These are phyloP conservation scores for Miscanthus lutarioriparius DNA, from an alignment of 176 grass and related monocot genomes.

Conservation along the genomic window DNA sequence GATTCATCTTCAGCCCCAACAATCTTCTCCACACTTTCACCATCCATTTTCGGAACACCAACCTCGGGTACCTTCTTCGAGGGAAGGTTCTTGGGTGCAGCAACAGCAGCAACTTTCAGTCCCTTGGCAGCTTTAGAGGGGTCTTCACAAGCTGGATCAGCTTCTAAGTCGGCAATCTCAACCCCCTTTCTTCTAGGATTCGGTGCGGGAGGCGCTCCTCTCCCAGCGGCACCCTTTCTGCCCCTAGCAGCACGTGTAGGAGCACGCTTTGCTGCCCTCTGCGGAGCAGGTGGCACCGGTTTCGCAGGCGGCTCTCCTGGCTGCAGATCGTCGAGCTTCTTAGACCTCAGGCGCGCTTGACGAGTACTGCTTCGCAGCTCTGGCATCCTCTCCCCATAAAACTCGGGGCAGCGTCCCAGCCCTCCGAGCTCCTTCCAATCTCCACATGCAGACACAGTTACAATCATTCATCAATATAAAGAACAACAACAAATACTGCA, in stretches of 20 bases:
- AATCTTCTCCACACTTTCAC: slow-evolving; percentile 71
- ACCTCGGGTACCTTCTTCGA: slow-evolving; percentile 38
- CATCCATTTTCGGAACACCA: slow-evolving; percentile 65
- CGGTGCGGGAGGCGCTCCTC: slow-evolving; percentile 33
- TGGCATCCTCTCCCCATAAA: slow-evolving; percentile 98
- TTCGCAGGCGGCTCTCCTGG: slow-evolving; percentile 40
- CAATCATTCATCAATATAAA: slow-evolving; percentile 32
- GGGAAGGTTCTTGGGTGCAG: slow-evolving; percentile 43
- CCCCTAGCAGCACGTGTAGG: slow-evolving; percentile 51
- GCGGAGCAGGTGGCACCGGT: slow-evolving; percentile 38
- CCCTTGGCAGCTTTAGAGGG: slow-evolving; percentile 33
- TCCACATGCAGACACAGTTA: slow-evolving; percentile 43
- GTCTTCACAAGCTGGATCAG: slow-evolving; percentile 42
- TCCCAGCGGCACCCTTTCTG: slow-evolving; percentile 46
- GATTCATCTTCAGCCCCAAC: slow-evolving; percentile 70
- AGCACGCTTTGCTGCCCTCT: slow-evolving; percentile 48
- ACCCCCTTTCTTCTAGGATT: slow-evolving; percentile 45
- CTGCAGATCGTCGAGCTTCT: slow-evolving; percentile 49
- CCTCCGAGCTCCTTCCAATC: slow-evolving; percentile 48
- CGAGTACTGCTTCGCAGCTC: slow-evolving; percentile 78
- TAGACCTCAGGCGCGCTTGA: slow-evolving; percentile 71
- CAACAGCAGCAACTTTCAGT: slow-evolving; percentile 23
- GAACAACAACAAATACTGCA: background rate
- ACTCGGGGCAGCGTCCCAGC: slow-evolving; percentile 42
- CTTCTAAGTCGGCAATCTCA: slow-evolving; percentile 39